Percentiles rank a stretch among this genome's conserved stretches.
Evolutionary conservation across 208 protist genomes (phyloP).

Genomic region (Acanthamoeba healyi): DNA sequence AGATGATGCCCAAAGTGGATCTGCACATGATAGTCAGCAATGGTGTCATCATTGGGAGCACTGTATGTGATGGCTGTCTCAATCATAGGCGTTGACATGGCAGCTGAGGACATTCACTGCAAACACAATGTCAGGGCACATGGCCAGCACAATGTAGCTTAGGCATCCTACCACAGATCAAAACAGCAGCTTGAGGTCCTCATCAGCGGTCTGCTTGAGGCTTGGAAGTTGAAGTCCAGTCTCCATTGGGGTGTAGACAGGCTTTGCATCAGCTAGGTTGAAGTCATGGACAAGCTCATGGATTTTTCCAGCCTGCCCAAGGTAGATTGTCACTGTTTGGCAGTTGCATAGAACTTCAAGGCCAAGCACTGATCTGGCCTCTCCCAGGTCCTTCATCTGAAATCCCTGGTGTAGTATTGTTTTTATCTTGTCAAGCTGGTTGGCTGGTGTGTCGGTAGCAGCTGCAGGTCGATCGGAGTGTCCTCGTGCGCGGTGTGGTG

Average conservation of each 20-base stretch:
- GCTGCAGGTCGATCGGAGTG: too few species aligned
- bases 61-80: background rate
- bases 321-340: too few species aligned
- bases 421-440: background rate
- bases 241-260: background rate
- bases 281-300: background rate
- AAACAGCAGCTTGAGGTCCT: background rate
- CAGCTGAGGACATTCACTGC: background rate
- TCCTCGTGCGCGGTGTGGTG: too few species aligned
- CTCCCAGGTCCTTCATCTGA: background rate
- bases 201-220: background rate
- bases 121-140: background rate
- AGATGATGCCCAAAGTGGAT: background rate
- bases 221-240: background rate
- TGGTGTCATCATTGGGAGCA: too few species aligned
- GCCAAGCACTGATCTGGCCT: background rate
- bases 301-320: background rate
- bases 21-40: background rate
- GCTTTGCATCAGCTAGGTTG: background rate
- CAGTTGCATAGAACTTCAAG: slow-evolving; percentile 3
- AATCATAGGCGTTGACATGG: background rate
- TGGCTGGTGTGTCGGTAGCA: background rate
- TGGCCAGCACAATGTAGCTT: background rate
- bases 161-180: background rate
- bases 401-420: background rate